Base-by-base conservation (phyloP, 768 basidiomycete genomes). In the Myochromella boudieri region DNA sequence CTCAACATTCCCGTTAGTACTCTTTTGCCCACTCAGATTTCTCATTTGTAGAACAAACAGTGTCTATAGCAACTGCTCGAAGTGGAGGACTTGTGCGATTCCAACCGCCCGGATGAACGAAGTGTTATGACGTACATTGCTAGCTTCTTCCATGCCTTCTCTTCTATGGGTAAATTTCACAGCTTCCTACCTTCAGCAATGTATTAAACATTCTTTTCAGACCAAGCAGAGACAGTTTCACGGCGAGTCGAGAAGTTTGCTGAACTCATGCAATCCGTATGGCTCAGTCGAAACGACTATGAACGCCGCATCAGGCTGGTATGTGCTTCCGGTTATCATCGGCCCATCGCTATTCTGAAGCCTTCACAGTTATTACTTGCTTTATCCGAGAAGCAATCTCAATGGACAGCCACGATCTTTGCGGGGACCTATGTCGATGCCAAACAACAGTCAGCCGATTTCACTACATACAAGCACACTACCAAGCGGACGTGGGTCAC, bases 101-200 rank as follows among this genome's bases (percentile, higher is more conserved):
- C 84, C 0, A 72, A 72, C n/a, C 80, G 78, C 37, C 95, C 95
- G 0, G 97, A 99, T 64, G 97, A 99, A 68, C 84, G 93, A 28
- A 92, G 89, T 65, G 91, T 97, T 9, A 97, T 97, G 92, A 97
- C 94, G 4, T 98, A 97, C 56, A 87, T 99, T 37, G 97, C 97
- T 26, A 91, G 91, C 57, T 98, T 79, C 68, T 99, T 99, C 76
- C 97, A 98, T 62, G 95, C 95, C 0, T 99, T 99, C 65, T 95
- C 94, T 0, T 85, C 91, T 0, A 95, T 97, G 87, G 92, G 95
- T 95, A 54, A 41, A 80, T 66, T 15, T 33, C 27, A 27, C 25
- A 41, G 41, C 8, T 32, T 24, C 0, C n/a, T 51, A 21, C 15
- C 6, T 10, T 22, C 27, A 6, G 15, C 32, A n/a, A 4, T 37